phyloP scores from a whole-genome alignment of 2,329 filamentous ascomycete genomes.

The Cercospora sesami region DNA sequence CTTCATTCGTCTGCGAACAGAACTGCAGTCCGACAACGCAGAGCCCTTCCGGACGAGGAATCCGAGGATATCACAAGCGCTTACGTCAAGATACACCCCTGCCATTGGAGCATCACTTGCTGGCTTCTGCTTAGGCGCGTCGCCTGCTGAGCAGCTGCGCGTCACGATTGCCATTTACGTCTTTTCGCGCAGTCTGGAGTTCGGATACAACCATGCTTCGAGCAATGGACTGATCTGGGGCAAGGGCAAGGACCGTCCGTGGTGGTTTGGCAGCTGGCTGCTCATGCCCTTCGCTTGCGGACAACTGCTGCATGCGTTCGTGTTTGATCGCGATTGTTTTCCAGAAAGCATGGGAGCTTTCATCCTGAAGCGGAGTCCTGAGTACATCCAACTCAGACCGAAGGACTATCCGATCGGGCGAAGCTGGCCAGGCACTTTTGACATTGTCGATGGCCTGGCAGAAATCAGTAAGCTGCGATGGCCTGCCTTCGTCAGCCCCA shows the following conservation, averaged over 20 bases:
- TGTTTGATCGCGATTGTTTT: slow-evolving; percentile 55
- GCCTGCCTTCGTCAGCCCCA: slow-evolving; percentile 85
- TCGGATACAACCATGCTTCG: slow-evolving; percentile 80
- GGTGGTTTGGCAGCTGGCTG: slow-evolving; percentile 58
- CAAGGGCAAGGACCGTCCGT: slow-evolving; percentile 59
- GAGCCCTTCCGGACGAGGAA: slow-evolving; percentile 80
- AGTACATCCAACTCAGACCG: slow-evolving; percentile 76
- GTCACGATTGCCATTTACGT: slow-evolving; percentile 80
- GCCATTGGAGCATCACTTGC: slow-evolving; percentile 88
- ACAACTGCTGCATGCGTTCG: slow-evolving; percentile 53
- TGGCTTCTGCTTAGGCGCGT: slow-evolving; percentile 77
- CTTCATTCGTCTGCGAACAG: slow-evolving; percentile 74
- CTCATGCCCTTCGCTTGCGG: slow-evolving; percentile 53
- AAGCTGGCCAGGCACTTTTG: slow-evolving; percentile 72
- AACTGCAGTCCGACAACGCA: slow-evolving; percentile 74
- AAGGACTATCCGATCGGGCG: slow-evolving; percentile 67
- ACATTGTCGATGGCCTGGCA: slow-evolving; percentile 78
- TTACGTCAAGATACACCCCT: slow-evolving; percentile 82
- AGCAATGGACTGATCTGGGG: slow-evolving; percentile 60
- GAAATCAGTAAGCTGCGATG: slow-evolving; percentile 79
- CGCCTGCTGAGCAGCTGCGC: slow-evolving; percentile 68
- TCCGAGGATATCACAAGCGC: slow-evolving; percentile 67
- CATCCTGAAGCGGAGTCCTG: slow-evolving; percentile 68
- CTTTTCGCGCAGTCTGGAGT: slow-evolving; percentile 79
- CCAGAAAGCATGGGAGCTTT: slow-evolving; percentile 62